Percentiles rank a stretch among this genome's conserved stretches.
phyloP scores from a whole-genome alignment of 371 early-diverging fungal species.

The Apophysomyces sp. region DNA sequence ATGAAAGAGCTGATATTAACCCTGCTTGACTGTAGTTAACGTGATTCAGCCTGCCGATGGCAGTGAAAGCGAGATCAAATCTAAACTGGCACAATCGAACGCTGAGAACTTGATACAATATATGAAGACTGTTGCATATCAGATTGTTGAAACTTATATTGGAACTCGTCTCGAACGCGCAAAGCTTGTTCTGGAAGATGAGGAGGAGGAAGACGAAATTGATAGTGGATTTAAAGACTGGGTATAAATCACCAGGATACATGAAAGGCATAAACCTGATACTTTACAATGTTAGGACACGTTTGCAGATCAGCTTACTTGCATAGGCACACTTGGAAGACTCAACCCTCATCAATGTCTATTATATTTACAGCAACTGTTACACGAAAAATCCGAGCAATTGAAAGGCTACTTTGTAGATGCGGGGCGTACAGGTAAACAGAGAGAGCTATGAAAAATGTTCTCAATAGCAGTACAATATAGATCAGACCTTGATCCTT shows the following conservation, averaged over 20 bases:
- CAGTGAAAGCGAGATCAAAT: slow-evolving; percentile 11
- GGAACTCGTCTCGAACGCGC: slow-evolving; percentile 67
- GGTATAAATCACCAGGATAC: slow-evolving; percentile 31
- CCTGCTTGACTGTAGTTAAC: slow-evolving; percentile 18
- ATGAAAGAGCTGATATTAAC: background rate
- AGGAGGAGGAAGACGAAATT: slow-evolving; percentile 59
- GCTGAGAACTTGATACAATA: slow-evolving; percentile 44
- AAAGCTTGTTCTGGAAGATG: slow-evolving; percentile 47
- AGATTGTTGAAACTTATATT: slow-evolving; percentile 66
- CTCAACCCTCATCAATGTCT: slow-evolving; percentile 56
- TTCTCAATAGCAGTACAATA: background rate
- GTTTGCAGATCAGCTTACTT: slow-evolving; percentile 73
- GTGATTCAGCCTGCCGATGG: slow-evolving; percentile 27
- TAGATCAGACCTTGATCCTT: slow-evolving; percentile 31
- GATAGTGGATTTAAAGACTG: slow-evolving; percentile 67
- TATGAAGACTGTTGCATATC: slow-evolving; percentile 53
- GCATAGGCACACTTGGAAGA: slow-evolving; percentile 66
- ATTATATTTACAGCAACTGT: slow-evolving; percentile 43
- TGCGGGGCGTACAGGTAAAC: background rate
- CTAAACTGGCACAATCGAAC: slow-evolving; percentile 11
- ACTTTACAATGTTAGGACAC: slow-evolving; percentile 40
- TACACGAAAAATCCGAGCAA: slow-evolving; percentile 48
- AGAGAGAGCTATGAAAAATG: background rate
- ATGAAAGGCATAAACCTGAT: background rate
- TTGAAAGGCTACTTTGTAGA: slow-evolving; percentile 44